Conservation (phyloP, 441 rosid species). For the Omphalea diandra region DNA sequence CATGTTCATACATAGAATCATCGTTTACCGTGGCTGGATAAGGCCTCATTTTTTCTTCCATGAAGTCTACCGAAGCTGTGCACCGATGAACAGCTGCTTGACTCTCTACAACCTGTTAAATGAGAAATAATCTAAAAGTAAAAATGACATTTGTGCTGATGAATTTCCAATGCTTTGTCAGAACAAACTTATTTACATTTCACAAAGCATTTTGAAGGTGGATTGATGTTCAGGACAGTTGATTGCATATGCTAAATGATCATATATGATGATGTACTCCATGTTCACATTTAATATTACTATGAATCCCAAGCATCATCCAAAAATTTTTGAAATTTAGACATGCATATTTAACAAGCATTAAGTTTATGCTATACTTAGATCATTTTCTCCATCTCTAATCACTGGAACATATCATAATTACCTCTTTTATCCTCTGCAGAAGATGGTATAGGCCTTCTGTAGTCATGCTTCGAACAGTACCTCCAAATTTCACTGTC, state of each 20-base stretch:
- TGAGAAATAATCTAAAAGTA: too few species aligned
- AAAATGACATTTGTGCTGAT: too few species aligned
- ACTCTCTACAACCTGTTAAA: conserved; percentile 20
- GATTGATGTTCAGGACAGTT: background rate
- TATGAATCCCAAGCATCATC: background rate
- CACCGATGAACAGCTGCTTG: conserved; percentile 28
- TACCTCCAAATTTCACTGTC: conserved; percentile 45
- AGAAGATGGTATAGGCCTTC: conserved; percentile 40
- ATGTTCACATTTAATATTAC: background rate
- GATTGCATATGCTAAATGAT: background rate
- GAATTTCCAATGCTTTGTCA: too few species aligned
- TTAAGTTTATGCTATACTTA: background rate
- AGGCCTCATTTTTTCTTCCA: conserved; percentile 23
- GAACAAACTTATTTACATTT: background rate
- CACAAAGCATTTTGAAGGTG: background rate
- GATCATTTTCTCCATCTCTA: background rate
- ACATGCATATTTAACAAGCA: background rate
- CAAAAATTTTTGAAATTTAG: background rate
- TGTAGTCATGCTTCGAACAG: conserved; percentile 44
- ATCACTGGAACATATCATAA: background rate
- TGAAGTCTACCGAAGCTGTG: conserved; percentile 26
- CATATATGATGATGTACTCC: too few species aligned
- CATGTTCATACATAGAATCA: conserved; percentile 24
- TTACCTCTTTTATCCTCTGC: conserved; percentile 47
- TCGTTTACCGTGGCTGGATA: conserved; percentile 31